These are phyloP conservation scores for Clarireedia paspali DNA, from an alignment of 2,329 filamentous ascomycete genomes.

Conservation along the genomic window DNA sequence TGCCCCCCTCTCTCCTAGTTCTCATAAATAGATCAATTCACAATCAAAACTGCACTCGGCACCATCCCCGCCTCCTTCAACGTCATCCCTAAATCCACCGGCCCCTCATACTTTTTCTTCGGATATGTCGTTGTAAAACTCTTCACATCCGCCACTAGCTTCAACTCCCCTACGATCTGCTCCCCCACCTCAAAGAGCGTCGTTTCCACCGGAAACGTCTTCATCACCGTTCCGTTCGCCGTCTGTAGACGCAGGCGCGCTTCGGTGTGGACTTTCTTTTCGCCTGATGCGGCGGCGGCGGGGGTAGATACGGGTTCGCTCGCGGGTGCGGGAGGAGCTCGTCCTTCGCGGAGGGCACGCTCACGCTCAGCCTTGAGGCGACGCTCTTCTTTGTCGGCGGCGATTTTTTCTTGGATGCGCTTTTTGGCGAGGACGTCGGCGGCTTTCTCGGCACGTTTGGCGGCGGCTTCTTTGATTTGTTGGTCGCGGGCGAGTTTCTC, in stretches of 20 bases:
- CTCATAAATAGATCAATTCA: constrained; percentile 39
- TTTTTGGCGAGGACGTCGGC: constrained; percentile 81
- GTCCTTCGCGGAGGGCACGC: constrained; percentile 81
- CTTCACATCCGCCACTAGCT: constrained; percentile 51
- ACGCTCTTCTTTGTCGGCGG: constrained; percentile 86
- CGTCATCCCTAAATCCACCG: constrained; percentile 76
- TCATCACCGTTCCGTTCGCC: constrained; percentile 66
- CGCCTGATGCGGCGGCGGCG: constrained; percentile 34
- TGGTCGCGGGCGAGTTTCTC: constrained; percentile 84
- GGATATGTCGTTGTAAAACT: constrained; percentile 86
- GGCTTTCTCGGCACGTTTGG: constrained; percentile 80
- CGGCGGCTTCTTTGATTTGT: constrained; percentile 81
- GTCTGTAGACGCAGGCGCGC: constrained; percentile 78
- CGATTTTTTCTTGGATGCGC: constrained; percentile 86
- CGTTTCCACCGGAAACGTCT: constrained; percentile 81
- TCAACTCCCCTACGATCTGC: constrained; percentile 63
- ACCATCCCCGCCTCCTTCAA: constrained; percentile 86
- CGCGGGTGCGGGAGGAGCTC: constrained; percentile 37
- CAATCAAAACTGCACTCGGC: constrained; percentile 82
- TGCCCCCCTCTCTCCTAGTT: no score
- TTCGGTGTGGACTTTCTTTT: constrained; percentile 56
- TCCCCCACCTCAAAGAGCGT: constrained; percentile 90
- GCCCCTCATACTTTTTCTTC: constrained; percentile 65
- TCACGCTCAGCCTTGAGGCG: constrained; percentile 76
- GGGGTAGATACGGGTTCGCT: constrained; percentile 26